Evolutionary conservation across 1,139 yeast genomes (phyloP).

Genomic region (Groenewaldozyma sp.): DNA sequence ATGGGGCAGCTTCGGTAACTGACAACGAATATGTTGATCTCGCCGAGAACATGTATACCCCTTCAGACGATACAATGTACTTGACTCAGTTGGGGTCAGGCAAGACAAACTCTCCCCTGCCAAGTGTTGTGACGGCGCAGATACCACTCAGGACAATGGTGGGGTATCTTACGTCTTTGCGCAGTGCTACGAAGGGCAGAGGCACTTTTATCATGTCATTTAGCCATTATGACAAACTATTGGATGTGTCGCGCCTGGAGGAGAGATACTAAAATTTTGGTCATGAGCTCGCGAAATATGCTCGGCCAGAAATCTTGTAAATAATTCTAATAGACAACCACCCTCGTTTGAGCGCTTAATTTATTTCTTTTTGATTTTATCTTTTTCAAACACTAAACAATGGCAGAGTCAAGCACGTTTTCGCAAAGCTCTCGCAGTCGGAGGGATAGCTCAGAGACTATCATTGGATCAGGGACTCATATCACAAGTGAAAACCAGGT

Average conservation of each 20-base stretch:
- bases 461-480: background rate
- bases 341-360: too few relatives aligned
- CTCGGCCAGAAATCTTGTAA: too few relatives aligned
- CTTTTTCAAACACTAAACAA: too few relatives aligned
- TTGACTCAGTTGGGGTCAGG: slow-evolving; percentile 31
- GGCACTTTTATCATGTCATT: slow-evolving; percentile 77
- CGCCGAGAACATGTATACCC: slow-evolving; percentile 29
- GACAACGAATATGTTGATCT: slow-evolving; percentile 18
- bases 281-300: too few relatives aligned
- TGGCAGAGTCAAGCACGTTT: too few relatives aligned
- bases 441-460: slow-evolving; percentile 4
- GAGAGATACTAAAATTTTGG: too few relatives aligned
- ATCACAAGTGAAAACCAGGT: slow-evolving; percentile 4
- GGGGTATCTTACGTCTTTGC: slow-evolving; percentile 67
- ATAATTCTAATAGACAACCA: too few relatives aligned
- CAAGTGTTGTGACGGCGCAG: slow-evolving; percentile 56
- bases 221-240: slow-evolving; percentile 58
- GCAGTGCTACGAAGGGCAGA: slow-evolving; percentile 85
- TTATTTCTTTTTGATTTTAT: too few relatives aligned
- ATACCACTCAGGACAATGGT: slow-evolving; percentile 88
- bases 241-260: too few relatives aligned
- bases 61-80: slow-evolving; percentile 34
- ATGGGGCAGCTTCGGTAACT: slow-evolving; percentile 26
- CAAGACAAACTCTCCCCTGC: slow-evolving; percentile 16
- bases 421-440: too few relatives aligned